phyloP scores from a whole-genome alignment of 768 basidiomycete species.

The Termitomyces sp. region DNA sequence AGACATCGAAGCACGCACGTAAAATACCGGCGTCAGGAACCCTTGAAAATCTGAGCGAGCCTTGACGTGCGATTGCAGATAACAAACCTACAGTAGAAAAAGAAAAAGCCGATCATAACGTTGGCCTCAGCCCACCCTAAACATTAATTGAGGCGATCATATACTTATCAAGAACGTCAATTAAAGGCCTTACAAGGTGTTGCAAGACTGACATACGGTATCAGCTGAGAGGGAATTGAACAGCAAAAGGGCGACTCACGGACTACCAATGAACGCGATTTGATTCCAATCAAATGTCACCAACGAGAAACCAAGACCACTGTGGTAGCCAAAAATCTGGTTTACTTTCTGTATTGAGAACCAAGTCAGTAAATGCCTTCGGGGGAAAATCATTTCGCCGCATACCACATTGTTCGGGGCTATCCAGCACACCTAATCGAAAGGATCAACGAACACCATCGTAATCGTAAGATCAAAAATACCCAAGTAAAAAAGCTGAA shows the following conservation, averaged over 20 bases:
- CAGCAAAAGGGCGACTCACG: constrained; percentile 33
- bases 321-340: constrained; percentile 54
- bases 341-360: constrained; percentile 43
- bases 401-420: constrained; percentile 53
- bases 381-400: constrained; percentile 1
- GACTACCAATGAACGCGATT: constrained; percentile 62
- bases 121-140: constrained; percentile 77
- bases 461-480: not conserved
- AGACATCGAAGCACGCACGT: constrained; percentile 28
- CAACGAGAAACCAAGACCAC: constrained; percentile 49
- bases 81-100: constrained; percentile 54
- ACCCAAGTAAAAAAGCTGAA: constrained; percentile 49
- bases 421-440: constrained; percentile 58
- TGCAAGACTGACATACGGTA: constrained; percentile 30
- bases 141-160: not conserved
- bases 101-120: constrained; percentile 54
- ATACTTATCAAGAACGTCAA: constrained; percentile 8
- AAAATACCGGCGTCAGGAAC: constrained; percentile 48
- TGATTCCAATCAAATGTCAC: constrained; percentile 62
- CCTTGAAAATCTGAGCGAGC: constrained; percentile 22
- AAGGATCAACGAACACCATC: constrained; percentile 12
- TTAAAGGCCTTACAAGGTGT: constrained; percentile 37
- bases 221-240: constrained; percentile 6
- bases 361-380: not conserved
- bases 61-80: not conserved